Evolutionary conservation across 148 eudicot species (phyloP).

Genomic region (Cornus controversa): DNA sequence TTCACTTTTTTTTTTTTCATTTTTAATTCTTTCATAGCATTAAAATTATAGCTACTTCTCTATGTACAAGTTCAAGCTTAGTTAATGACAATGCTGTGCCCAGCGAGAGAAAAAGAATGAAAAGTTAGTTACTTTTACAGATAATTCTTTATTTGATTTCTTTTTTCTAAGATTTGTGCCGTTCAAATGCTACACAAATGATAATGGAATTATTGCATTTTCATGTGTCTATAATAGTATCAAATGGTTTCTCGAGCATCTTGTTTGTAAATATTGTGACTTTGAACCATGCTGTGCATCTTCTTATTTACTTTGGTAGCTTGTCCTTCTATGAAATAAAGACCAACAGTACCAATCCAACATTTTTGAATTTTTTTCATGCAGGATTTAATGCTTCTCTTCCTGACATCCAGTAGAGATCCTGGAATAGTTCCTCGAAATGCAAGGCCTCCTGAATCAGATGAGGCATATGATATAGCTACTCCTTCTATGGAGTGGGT

Average conservation of each 20-base stretch:
- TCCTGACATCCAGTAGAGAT: constrained; percentile 87
- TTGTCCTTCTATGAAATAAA: not conserved
- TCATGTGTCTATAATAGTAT: not conserved
- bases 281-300: not conserved
- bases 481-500: constrained; percentile 97
- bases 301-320: not conserved
- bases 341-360: not conserved
- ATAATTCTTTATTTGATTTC: no score
- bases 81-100: not conserved
- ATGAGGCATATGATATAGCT: constrained; percentile 46
- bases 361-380: not conserved
- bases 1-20: no score
- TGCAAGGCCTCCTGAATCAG: constrained; percentile 65
- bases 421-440: constrained; percentile 90
- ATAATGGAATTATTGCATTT: no score
- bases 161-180: not conserved
- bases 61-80: no score
- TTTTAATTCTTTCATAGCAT: no score
- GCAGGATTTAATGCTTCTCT: constrained; percentile 81
- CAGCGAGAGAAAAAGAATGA: not conserved
- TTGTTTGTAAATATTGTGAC: no score
- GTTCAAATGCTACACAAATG: not conserved
- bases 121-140: no score
- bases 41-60: no score
- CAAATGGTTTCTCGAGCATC: not conserved